Conservation (phyloP, 352 stramenopile genomes). For the Phytophthora megakarya region DNA sequence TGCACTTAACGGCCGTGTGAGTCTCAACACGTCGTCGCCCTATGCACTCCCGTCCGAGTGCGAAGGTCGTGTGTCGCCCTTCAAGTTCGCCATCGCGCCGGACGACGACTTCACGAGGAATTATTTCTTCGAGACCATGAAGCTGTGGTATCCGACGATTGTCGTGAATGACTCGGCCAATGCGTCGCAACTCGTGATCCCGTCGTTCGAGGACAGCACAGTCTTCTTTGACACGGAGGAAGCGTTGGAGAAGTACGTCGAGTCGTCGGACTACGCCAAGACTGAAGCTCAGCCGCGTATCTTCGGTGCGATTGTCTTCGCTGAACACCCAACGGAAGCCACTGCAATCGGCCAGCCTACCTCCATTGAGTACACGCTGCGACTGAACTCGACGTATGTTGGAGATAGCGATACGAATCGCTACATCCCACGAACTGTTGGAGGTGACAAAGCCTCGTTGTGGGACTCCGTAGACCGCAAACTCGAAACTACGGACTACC, state of each 20-base stretch:
- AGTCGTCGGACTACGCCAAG: constrained; percentile 35
- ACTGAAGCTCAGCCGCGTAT: constrained; percentile 39
- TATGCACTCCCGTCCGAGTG: constrained; percentile 36
- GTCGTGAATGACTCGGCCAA: constrained; percentile 23
- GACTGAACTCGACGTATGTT: constrained; percentile 38
- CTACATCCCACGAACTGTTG: constrained; percentile 26
- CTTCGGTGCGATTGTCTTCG: constrained; percentile 55
- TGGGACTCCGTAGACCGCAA: constrained; percentile 31
- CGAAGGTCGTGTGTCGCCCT: constrained; percentile 50
- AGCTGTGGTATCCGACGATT: constrained; percentile 48
- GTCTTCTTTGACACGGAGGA: constrained; percentile 45
- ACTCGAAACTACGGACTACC: constrained; percentile 35
- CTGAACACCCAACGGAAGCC: constrained; percentile 22
- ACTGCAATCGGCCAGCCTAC: constrained; percentile 27
- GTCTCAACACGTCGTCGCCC: constrained; percentile 32
- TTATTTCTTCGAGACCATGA: constrained; percentile 48
- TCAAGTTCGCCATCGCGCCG: constrained; percentile 54
- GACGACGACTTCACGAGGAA: constrained; percentile 45
- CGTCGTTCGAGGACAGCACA: constrained; percentile 43
- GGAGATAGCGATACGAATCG: constrained; percentile 17
- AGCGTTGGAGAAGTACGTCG: constrained; percentile 44
- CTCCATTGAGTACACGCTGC: constrained; percentile 46
- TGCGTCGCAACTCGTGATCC: constrained; percentile 27
- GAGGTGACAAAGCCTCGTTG: constrained; percentile 14
- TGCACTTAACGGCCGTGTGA: constrained; percentile 18